Evolutionary conservation across 495 filamentous ascomycete species (phyloP).

Genomic region (Neurospora africana): DNA sequence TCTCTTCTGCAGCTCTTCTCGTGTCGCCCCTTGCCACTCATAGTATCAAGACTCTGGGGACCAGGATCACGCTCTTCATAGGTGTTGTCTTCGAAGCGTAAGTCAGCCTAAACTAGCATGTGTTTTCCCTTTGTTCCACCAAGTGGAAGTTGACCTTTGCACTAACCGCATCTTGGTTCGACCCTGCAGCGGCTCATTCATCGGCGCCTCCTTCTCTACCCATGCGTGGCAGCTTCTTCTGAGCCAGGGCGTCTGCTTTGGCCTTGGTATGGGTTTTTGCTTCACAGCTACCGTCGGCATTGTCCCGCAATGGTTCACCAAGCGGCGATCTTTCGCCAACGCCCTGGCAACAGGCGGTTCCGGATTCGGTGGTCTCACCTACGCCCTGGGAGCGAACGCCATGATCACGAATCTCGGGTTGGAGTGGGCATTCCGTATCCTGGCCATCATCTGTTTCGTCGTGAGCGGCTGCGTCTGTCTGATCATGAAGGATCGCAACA

Average conservation of each 20-base stretch:
- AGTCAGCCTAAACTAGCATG: slow-evolving; percentile 7
- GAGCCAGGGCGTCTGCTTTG: slow-evolving; percentile 66
- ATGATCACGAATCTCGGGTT: slow-evolving; percentile 52
- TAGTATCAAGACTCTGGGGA: slow-evolving; percentile 44
- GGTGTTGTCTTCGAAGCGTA: slow-evolving; percentile 50
- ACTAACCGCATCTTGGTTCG: background rate
- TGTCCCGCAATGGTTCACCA: slow-evolving; percentile 70
- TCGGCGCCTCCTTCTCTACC: slow-evolving; percentile 58
- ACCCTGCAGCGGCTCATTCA: slow-evolving; percentile 41
- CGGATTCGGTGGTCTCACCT: slow-evolving; percentile 65
- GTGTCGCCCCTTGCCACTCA: slow-evolving; percentile 56
- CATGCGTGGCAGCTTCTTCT: slow-evolving; percentile 66
- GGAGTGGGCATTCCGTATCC: slow-evolving; percentile 58
- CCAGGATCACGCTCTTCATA: slow-evolving; percentile 44
- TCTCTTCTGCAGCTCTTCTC: slow-evolving; percentile 44
- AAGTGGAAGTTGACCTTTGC: background rate
- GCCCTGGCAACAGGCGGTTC: slow-evolving; percentile 61
- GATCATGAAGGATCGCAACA: slow-evolving; percentile 58
- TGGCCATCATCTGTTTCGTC: slow-evolving; percentile 49
- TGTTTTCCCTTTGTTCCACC: background rate
- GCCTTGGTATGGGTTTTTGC: slow-evolving; percentile 63
- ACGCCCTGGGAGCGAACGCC: slow-evolving; percentile 43
- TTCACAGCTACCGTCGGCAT: slow-evolving; percentile 64
- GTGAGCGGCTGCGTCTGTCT: slow-evolving; percentile 48
- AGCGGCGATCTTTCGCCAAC: slow-evolving; percentile 59